Conservation (phyloP, 305 asterid species). For the Solanum aculeatissimum region DNA sequence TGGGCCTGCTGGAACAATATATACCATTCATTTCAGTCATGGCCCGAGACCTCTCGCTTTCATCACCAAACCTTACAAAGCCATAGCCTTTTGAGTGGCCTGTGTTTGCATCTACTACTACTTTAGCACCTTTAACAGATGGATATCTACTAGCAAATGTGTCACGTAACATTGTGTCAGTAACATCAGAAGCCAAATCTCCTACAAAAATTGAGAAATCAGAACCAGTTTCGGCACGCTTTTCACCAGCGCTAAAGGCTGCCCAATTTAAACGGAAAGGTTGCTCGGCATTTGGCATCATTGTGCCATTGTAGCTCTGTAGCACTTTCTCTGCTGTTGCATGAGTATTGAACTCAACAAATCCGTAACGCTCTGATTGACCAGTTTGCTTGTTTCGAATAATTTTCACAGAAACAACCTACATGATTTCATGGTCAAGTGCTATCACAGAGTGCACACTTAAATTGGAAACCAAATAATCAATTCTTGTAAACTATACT, state of each 20-base stretch:
- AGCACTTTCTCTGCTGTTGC: constrained; percentile 77
- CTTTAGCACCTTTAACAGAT: constrained; percentile 90
- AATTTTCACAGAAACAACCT: constrained; percentile 79
- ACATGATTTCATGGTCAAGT: neutral
- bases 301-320: constrained; percentile 56
- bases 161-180: constrained; percentile 78
- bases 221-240: constrained; percentile 67
- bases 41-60: constrained; percentile 72
- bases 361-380: constrained; percentile 92
- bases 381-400: constrained; percentile 98
- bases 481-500: neutral
- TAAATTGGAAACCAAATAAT: neutral
- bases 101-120: constrained; percentile 77
- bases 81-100: constrained; percentile 96
- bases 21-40: constrained; percentile 93
- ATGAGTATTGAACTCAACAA: constrained; percentile 74
- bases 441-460: neutral
- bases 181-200: constrained; percentile 85
- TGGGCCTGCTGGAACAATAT: constrained; percentile 80
- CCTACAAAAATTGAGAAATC: constrained; percentile 95
- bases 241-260: constrained; percentile 82
- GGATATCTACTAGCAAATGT: constrained; percentile 79
- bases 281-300: constrained; percentile 84
- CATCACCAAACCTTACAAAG: constrained; percentile 93
- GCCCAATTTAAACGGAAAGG: constrained; percentile 97